Conservation (phyloP, 2,329 filamentous ascomycete genomes). For the Aspergillus persii region DNA sequence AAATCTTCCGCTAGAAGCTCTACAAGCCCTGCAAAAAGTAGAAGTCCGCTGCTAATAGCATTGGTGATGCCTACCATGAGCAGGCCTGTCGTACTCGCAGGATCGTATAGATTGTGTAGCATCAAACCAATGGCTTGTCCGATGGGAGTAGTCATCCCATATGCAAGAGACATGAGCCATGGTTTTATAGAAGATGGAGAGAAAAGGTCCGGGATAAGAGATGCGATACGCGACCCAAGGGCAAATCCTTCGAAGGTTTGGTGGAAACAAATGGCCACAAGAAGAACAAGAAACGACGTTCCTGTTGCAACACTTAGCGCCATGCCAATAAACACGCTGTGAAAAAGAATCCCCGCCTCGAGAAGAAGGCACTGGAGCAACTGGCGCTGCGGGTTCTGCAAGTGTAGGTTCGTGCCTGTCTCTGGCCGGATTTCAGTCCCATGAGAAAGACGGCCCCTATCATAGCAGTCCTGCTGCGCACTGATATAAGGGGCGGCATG, state of each 20-base stretch:
- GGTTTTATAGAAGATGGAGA: constrained; percentile 70
- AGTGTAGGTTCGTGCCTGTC: constrained; percentile 32
- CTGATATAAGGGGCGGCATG: constrained; percentile 20
- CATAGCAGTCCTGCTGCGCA: constrained; percentile 10
- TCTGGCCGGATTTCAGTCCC: constrained; percentile 20
- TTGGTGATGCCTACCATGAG: constrained; percentile 87
- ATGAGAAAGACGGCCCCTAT: constrained; percentile 15
- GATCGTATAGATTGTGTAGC: constrained; percentile 77
- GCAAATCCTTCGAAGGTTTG: constrained; percentile 88
- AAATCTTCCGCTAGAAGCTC: constrained; percentile 86
- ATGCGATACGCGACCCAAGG: constrained; percentile 78
- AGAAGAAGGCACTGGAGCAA: constrained; percentile 76
- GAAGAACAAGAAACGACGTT: constrained; percentile 73
- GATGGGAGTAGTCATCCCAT: constrained; percentile 71
- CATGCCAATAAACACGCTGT: constrained; percentile 85
- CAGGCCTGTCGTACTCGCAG: constrained; percentile 70
- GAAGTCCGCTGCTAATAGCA: constrained; percentile 73
- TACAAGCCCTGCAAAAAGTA: constrained; percentile 79
- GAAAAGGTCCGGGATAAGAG: constrained; percentile 65
- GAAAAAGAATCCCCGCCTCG: constrained; percentile 80
- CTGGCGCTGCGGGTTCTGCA: constrained; percentile 61
- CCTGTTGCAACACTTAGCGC: constrained; percentile 78
- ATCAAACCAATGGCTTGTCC: constrained; percentile 79
- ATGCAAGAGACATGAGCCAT: constrained; percentile 65
- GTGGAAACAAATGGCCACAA: constrained; percentile 79